Percentiles rank a stretch among this genome's conserved stretches.
phyloP scores from a whole-genome alignment of 2,329 filamentous ascomycete genomes.

The Hirsutella thompsonii region DNA sequence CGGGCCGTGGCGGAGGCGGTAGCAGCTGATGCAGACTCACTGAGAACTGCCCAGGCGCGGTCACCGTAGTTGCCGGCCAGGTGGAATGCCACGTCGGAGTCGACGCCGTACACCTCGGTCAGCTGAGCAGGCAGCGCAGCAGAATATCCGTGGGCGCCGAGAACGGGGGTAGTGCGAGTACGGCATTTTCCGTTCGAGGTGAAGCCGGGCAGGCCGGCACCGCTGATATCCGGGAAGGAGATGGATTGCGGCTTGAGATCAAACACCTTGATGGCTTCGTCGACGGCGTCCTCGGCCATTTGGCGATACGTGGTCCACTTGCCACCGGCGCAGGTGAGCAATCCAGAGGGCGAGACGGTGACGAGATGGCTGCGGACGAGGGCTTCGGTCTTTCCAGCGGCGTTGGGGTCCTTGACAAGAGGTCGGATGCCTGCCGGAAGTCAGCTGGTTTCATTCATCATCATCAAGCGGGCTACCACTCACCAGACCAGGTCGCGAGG shows the following conservation, averaged over 20 bases:
- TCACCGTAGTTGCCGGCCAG: constrained; percentile 29
- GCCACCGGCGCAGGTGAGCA: constrained; percentile 70
- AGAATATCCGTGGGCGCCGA: constrained; percentile 62
- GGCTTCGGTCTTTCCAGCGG: constrained; percentile 62
- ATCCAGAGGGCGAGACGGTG: constrained; percentile 58
- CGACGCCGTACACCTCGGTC: constrained; percentile 21
- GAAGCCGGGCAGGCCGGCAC: constrained; percentile 34
- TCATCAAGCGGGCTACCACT: constrained; percentile 6
- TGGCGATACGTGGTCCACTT: constrained; percentile 87
- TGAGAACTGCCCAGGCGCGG: constrained; percentile 58
- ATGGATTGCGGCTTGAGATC: constrained; percentile 40
- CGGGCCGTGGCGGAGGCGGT: constrained; percentile 38
- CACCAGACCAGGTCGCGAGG: constrained; percentile 70
- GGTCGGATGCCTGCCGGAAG: constrained; percentile 49
- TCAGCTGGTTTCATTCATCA: not conserved
- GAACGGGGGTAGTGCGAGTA: constrained; percentile 59
- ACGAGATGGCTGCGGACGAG: constrained; percentile 74
- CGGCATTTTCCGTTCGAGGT: constrained; percentile 58
- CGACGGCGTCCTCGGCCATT: constrained; percentile 78
- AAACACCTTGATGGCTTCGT: constrained; percentile 61
- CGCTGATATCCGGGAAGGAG: constrained; percentile 50
- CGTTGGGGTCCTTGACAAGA: constrained; percentile 68
- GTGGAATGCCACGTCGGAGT: constrained; percentile 26
- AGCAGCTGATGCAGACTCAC: constrained; percentile 23
- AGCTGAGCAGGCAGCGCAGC: constrained; percentile 19